Base-by-base conservation (phyloP, 2,329 filamentous ascomycete species). In the Trematosphaeria pertusa region DNA sequence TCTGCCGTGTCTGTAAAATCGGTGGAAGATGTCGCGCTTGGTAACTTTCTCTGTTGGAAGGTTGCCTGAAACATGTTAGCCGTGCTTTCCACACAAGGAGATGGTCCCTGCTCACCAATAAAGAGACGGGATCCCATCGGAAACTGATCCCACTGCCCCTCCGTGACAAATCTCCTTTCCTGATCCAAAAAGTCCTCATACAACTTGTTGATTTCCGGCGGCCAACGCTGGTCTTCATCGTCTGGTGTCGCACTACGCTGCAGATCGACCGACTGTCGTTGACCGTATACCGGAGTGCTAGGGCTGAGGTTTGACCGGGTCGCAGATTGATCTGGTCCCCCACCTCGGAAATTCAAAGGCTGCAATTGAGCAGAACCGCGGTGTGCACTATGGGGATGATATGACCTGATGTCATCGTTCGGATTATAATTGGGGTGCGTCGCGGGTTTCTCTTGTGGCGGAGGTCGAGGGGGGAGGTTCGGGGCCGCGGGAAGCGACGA, bases 21-120 rank as follows among this genome's bases (percentile, higher is more conserved):
- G 81, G 66, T 96, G 88, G 73, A 96, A 97, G 7, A 97, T 85
- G 72, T 97, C 92, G 56, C 88, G 85, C 73, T 97, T 97, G 5
- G 90, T 94, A 11, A 96, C 92, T 66, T 92, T 87, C 69, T 97
- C 93, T 42, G 89, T 93, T 1, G 91, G 92, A 9, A 99, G 80
- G 67, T 97, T 99, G 43, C 92, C 91, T 90, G 65, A 14, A 28
- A 31, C 3, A 15, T 22, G 46, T 67, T 52, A 61, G 61, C 39
- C 10, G n/a, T n/a, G n/a, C 30, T 9, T 24, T 39, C 17, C 22
- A 37, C 14, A 5, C 1, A 10, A 9, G n/a, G 12, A 9, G 4
- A 38, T 40, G 41, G 30, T 39, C 22, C 22, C 28, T 35, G 32
- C 82, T 68, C 79, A 90, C 89, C 89, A 67, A 94, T 89, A 65